Conservation (phyloP, 805 yeast species). For the Wickerhamomyces silvicola region DNA sequence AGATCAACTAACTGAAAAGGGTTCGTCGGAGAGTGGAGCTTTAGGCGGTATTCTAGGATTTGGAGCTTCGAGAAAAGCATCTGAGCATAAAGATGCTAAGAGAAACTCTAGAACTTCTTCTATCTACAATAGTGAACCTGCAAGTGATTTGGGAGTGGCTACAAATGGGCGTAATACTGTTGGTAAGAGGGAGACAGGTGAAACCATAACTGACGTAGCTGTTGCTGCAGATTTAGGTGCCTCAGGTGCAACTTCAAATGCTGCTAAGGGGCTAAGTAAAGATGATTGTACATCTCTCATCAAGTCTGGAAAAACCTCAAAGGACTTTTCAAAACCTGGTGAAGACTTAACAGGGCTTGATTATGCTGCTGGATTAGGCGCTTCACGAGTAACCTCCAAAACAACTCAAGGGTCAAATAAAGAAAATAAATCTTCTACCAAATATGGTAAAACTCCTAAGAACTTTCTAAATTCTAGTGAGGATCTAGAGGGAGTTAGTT, state of each 20-base stretch:
- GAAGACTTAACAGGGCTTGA: neutral
- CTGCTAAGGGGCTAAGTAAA: no score
- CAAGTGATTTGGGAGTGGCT: conserved; percentile 4
- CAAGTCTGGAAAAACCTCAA: neutral
- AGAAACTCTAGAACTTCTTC: conserved; percentile 4
- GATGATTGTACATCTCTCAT: no score
- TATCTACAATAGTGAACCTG: conserved; percentile 1
- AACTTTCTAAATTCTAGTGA: no score
- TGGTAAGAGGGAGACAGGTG: neutral
- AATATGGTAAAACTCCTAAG: no score
- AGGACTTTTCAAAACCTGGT: neutral
- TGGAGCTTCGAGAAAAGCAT: neutral
- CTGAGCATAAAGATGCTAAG: conserved; percentile 1
- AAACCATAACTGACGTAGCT: no score
- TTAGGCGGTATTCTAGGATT: neutral
- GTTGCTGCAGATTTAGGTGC: conserved; percentile 8
- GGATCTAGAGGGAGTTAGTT: no score
- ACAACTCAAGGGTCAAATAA: no score
- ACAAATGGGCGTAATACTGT: conserved; percentile 1
- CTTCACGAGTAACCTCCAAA: conserved; percentile 1
- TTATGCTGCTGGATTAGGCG: conserved; percentile 2
- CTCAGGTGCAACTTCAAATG: conserved; percentile 5
- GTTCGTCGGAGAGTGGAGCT: neutral
- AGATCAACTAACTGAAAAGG: neutral
- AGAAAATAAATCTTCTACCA: no score